Evolutionary conservation across 352 stramenopile species (phyloP).

Genomic region (Pythium utonaiense): DNA sequence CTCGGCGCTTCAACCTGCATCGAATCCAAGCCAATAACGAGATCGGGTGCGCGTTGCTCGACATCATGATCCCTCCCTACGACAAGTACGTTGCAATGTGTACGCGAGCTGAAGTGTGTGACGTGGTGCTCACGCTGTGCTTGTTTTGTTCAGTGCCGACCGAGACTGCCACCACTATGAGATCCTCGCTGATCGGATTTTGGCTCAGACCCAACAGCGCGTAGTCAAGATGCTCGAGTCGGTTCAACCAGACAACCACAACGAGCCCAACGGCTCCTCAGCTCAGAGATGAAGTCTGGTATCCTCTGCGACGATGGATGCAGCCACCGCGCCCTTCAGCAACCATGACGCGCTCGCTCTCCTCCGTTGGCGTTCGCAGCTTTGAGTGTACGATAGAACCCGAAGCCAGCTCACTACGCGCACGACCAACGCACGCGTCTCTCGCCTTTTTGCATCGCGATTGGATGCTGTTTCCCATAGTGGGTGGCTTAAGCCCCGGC

Average conservation of each 20-base stretch:
- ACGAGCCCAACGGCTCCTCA: constrained; percentile 26
- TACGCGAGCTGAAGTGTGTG: neutral
- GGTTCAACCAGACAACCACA: constrained; percentile 66
- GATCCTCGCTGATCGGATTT: constrained; percentile 52
- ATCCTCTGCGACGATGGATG: neutral
- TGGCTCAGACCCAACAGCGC: constrained; percentile 40
- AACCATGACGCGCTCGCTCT: too few relatives aligned
- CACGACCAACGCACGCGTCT: neutral
- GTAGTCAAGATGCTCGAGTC: constrained; percentile 74
- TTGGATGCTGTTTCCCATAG: neutral
- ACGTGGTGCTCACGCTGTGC: neutral
- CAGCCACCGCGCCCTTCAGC: neutral
- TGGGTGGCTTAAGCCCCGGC: neutral
- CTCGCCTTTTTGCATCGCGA: neutral
- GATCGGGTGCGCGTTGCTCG: constrained; percentile 73
- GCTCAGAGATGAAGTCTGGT: neutral
- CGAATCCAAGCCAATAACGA: constrained; percentile 67
- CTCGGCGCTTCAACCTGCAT: constrained; percentile 78
- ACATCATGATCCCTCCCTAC: constrained; percentile 86
- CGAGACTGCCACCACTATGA: constrained; percentile 78
- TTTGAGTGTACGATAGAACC: neutral
- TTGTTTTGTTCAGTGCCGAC: constrained; percentile 41
- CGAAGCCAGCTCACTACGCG: neutral
- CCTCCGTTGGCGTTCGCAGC: too few relatives aligned
- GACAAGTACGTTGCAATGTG: constrained; percentile 55